These are phyloP conservation scores for Collybiopsis luxurians DNA, from an alignment of 768 basidiomycete genomes.

Conservation along the genomic window DNA sequence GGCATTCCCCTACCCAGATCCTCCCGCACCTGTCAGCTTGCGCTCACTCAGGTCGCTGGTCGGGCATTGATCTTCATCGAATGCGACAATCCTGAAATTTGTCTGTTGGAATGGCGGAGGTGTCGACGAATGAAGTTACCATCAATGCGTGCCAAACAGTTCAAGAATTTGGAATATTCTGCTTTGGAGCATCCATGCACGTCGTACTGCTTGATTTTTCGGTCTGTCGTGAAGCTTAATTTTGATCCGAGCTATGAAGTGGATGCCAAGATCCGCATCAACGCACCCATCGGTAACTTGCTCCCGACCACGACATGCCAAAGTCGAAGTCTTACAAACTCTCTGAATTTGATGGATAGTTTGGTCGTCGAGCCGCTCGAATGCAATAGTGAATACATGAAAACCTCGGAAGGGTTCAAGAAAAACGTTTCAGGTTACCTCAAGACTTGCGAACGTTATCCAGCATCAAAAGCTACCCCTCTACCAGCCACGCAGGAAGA, in stretches of 20 bases:
- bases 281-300: neutral
- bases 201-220: slow-evolving; percentile 46
- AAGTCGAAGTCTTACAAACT: no score
- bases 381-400: no score
- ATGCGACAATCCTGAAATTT: slow-evolving; percentile 49
- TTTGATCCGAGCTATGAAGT: neutral
- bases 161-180: slow-evolving; percentile 57
- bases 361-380: no score
- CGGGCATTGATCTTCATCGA: slow-evolving; percentile 56
- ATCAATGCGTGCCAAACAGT: slow-evolving; percentile 44
- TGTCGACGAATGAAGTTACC: slow-evolving; percentile 55
- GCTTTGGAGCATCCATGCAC: slow-evolving; percentile 66
- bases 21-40: slow-evolving; percentile 16
- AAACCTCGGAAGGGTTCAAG: no score
- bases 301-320: no score
- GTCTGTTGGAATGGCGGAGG: slow-evolving; percentile 61
- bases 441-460: no score
- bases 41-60: slow-evolving; percentile 43
- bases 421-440: no score
- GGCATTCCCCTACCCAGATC: neutral
- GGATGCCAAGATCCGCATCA: neutral
- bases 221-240: slow-evolving; percentile 19
- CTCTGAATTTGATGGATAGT: no score
- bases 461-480: no score
- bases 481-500: no score